Base-by-base conservation (phyloP, 2,329 filamentous ascomycete species). In the Pestalotiopsis sp. region DNA sequence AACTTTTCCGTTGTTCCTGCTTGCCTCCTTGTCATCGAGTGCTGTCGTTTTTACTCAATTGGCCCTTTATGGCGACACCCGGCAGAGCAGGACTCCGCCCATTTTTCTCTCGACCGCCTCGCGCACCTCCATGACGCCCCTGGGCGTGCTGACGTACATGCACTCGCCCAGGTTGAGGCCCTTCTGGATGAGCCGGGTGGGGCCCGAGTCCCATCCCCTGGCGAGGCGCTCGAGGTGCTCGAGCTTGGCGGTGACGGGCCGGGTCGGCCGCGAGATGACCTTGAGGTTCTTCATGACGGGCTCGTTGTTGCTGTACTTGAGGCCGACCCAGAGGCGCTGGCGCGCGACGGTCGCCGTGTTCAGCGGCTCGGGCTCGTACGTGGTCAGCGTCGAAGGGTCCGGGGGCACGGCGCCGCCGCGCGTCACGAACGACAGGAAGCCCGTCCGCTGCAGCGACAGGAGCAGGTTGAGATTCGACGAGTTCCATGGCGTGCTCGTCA, bases 241-340 rank as follows among this genome's bases (percentile, higher is more conserved):
- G 27, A 91, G 85, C 64, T 89, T 85, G 70, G 93, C 84, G 74
- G 87, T 92, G 78, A 97, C 87, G 74, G 89, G 81, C 72, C 93
- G 87, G 75, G 88, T 95, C 11, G 94, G 92, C 80, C 91, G 95
- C 76, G 88, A 92, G 70, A 97, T 84, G 77, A 92, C 79, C 63
- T 81, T 80, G 75, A 95, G 86, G 72, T 88, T 86, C 71, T 84
- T 85, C 73, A 98, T 82, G 25, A 97, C 94, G 5, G 95, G 93
- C 80, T 91, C 86, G 77, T 92, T 92, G 73, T 94, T 90, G 88
- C 89, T 93, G 87, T 97, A 97, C 83, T 97, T 97, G 76, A 97
- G 83, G 1, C 94, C 94, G 13, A 98, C 82, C 95, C 95, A 98
- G 73, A 98, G 83, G 70, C 95, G 87, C 77, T 93, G 87, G 52